Conservation (phyloP, 176 grass and related monocot genomes). For the Triticum monococcum region DNA sequence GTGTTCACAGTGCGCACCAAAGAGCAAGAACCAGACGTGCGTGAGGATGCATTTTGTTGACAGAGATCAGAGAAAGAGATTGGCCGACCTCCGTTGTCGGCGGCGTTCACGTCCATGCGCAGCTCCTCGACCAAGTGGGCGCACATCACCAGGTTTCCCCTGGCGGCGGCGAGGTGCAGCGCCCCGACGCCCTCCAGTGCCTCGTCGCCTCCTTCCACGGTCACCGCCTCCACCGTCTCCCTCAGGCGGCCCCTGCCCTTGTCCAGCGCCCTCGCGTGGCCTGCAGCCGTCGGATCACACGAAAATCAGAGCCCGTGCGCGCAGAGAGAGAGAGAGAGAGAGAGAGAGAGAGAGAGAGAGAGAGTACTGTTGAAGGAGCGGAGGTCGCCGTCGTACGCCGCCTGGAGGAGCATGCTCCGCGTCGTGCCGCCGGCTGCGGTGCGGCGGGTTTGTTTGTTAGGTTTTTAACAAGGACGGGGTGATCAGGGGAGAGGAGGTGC, state of each 20-base stretch:
- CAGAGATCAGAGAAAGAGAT: not conserved
- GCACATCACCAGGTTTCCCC: constrained; percentile 18
- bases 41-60: not conserved
- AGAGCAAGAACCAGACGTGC: no score
- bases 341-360: not conserved
- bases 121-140: constrained; percentile 26
- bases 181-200: not conserved
- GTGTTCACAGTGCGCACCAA: not conserved
- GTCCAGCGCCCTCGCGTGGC: constrained; percentile 5
- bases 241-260: constrained; percentile 16
- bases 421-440: not conserved
- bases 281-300: not conserved
- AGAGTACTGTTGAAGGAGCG: not conserved
- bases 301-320: no score
- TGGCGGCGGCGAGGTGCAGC: constrained; percentile 29
- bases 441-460: not conserved
- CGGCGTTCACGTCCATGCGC: constrained; percentile 1
- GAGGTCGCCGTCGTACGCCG: not conserved
- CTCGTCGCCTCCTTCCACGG: not conserved
- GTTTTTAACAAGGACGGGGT: not conserved
- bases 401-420: not conserved
- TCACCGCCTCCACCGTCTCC: constrained; percentile 21
- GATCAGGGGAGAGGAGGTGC: not conserved
- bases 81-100: not conserved
- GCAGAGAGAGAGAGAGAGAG: no score